A percentile compares a stretch with the other conserved stretches of the same genome.
phyloP scores from a whole-genome alignment of 139 green algal genomes.

The Chlamydomonas asymmetrica region DNA sequence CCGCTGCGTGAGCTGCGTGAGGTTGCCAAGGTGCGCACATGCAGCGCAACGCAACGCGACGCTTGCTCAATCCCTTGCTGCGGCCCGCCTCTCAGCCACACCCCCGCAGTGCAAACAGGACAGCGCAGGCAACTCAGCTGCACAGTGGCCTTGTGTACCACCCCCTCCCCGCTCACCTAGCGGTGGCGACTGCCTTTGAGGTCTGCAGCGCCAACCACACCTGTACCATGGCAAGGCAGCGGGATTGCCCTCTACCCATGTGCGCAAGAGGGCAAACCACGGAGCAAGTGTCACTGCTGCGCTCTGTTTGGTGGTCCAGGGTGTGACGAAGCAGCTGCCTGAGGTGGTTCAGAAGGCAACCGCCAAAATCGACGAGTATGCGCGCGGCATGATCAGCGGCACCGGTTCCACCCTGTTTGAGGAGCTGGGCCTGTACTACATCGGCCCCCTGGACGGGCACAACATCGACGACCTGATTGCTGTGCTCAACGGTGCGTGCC shows the following conservation, averaged over 20 bases:
- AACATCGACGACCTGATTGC: constrained; percentile 90
- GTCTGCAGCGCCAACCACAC: too few species aligned
- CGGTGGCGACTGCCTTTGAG: too few species aligned
- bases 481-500: constrained; percentile 70
- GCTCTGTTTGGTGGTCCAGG: constrained; percentile 33
- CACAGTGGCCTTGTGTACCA: too few species aligned
- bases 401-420: constrained; percentile 95
- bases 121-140: too few species aligned
- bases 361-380: constrained; percentile 99
- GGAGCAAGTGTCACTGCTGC: not conserved
- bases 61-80: too few species aligned
- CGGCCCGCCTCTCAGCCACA: too few species aligned
- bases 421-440: constrained; percentile 99
- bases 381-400: constrained; percentile 96
- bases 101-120: too few species aligned
- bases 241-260: too few species aligned
- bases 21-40: constrained; percentile 82
- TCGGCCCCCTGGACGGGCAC: constrained; percentile 97
- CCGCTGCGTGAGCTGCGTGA: constrained; percentile 96
- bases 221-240: too few species aligned
- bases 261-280: too few species aligned
- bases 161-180: too few species aligned
- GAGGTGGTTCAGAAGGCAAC: constrained; percentile 84
- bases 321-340: constrained; percentile 96
- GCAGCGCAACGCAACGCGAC: too few species aligned